Base-by-base conservation (phyloP, 768 basidiomycete species). In the Suillus alpinus region DNA sequence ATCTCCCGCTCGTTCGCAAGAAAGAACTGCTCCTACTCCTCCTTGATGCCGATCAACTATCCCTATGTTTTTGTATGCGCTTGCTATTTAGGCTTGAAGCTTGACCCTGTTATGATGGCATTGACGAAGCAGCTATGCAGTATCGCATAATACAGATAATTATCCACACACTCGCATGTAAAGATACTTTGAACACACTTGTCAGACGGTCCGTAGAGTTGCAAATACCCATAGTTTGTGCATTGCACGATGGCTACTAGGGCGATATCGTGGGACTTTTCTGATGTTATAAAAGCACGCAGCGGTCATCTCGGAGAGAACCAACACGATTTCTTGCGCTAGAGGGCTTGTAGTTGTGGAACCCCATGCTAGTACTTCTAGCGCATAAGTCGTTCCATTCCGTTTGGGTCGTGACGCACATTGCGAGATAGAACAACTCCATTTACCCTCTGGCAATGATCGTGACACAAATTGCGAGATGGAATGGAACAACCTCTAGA, bases 1-100 rank as follows among this genome's bases (percentile, higher is more conserved):
- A n/a, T 84, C 84, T 20, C 85, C 86, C 16, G 75, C 82, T 20
- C 80, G 72, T n/a, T 58, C 70, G 34, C 72, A 73, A 31, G 72
- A 73, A 26, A 73, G 75, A 59, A 73, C 69, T 59, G 73, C 75
- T 18, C 31, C 67, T 4, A 70, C 72, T 0, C 72, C 72, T 26
- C 52, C 62, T 8, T 73, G 67, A 61, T 55, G 16, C 13, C 20
- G 14, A 3, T n/a, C 37, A 52, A 23, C 43, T 58, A 10, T 61
- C 12, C 2, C 23, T 57, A 31, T 26, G 41, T 51, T 62, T 41
- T 61, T 50, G 8, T 53, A 43, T 55, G 63, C 70, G 59, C 34
- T 26, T 46, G 47, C n/a, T 62, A 56, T 18, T 49, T 49, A 51
- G 36, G 43, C 39, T 61, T 62, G 50, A 36, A 41, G n/a, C 41